A percentile compares a stretch with the other conserved stretches of the same genome.
phyloP scores from a whole-genome alignment of 2,329 filamentous ascomycete genomes.

The Colletotrichum sublineola region DNA sequence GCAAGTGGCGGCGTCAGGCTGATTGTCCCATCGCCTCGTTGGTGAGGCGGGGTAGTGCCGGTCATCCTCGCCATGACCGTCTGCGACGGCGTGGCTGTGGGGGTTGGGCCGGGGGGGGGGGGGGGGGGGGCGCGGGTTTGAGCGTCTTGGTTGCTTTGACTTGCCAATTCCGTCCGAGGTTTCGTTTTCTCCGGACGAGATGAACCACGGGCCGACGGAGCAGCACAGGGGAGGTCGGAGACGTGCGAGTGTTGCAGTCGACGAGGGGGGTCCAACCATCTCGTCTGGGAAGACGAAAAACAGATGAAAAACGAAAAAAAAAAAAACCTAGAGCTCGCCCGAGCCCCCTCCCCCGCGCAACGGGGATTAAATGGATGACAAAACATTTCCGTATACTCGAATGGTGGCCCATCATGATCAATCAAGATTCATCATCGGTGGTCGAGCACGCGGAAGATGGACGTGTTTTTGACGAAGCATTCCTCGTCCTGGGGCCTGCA shows the following conservation, averaged over 20 bases:
- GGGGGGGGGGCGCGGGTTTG: background rate
- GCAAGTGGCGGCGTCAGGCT: background rate
- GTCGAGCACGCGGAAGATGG: slow-evolving; percentile 53
- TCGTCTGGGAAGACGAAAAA: background rate
- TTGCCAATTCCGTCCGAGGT: background rate
- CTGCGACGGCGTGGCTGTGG: background rate
- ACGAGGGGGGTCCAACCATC: background rate
- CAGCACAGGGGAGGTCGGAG: background rate
- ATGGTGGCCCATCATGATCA: background rate
- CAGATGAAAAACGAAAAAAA: background rate
- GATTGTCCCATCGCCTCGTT: background rate
- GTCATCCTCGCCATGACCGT: background rate
- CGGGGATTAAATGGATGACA: background rate
- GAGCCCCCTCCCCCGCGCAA: background rate
- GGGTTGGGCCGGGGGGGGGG: no score
- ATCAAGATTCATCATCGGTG: slow-evolving; percentile 14
- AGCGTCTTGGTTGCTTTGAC: background rate
- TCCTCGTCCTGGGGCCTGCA: slow-evolving; percentile 46
- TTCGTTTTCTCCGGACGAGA: background rate
- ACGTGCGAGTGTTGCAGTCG: background rate
- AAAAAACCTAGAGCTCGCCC: background rate
- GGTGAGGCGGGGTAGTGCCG: background rate
- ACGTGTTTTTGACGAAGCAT: slow-evolving; percentile 52
- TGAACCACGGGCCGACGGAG: background rate
- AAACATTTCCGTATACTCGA: background rate